These are phyloP conservation scores for Colletotrichum tropicicola DNA, from an alignment of 2,329 filamentous ascomycete species.

Conservation along the genomic window DNA sequence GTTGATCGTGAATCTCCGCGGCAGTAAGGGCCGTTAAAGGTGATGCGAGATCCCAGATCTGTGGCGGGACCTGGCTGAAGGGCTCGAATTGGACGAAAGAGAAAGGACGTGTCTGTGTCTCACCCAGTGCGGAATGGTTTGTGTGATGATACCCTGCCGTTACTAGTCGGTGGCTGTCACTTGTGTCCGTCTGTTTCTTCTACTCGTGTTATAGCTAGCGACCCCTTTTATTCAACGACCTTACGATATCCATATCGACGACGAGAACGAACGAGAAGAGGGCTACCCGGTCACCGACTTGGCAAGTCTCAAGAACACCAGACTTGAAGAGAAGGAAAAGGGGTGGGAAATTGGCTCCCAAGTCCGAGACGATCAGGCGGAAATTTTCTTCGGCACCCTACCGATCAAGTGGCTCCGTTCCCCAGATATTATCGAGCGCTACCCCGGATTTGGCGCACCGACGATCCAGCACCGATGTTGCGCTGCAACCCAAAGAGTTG, in stretches of 20 bases:
- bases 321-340: neutral
- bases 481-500: constrained; percentile 38
- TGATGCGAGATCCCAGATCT: neutral
- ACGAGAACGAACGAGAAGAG: no score
- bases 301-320: no score
- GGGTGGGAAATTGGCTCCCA: neutral
- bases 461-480: constrained; percentile 16
- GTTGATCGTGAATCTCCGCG: constrained; percentile 38
- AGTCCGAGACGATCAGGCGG: no score
- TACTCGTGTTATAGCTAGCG: no score
- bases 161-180: no score
- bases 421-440: constrained; percentile 20
- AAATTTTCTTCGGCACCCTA: no score
- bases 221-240: no score
- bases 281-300: no score
- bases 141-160: no score
- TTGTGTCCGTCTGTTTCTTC: no score
- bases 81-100: neutral
- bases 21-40: constrained; percentile 22
- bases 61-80: neutral
- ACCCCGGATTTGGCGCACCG: constrained; percentile 23
- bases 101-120: neutral
- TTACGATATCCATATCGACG: no score
- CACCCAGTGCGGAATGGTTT: neutral
- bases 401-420: constrained; percentile 4